Base-by-base conservation (phyloP, 192 early-diverging fungal genomes). In the Piromyces sp. region DNA sequence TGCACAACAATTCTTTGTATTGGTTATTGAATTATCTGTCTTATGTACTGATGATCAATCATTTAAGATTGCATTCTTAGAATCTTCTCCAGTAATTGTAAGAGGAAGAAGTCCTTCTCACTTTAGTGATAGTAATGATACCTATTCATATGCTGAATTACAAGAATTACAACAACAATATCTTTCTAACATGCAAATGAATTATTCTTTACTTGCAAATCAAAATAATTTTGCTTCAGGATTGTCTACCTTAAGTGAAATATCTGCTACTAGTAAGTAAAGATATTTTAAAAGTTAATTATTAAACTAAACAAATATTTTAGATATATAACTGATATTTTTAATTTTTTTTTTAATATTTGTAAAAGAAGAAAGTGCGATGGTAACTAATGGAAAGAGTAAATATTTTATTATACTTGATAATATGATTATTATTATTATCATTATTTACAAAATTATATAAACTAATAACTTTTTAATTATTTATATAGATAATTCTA, bases 1-100 rank as follows among this genome's bases (percentile, higher is more conserved):
- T 19, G 95, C 96, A 16, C 97, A 98, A 85, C 97, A 98, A 84
- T 97, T 96, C 87, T 96, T 96, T 83, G 89, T 92, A n/a, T 87
- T 98, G 36, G 85, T 89, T 36, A 91, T 96, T 1, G 93, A 95
- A 83, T 87, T 98, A 29, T 93, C 88, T 83, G 96, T 91, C 17
- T 88, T 92, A 79, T 89, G 88, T 42, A 90, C 88, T 19, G 88
- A 88, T 42, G 91, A 91, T 78, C 80, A 81, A 81, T 83, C 84
- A n/a, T 68, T 68, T 68, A 85, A 86, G 81, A 88, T 96, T 15
- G 96, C 95, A 3, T 88, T 85, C 5, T 88, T 88, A n/a, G 88
- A 91, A 81, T 96, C 94, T 26, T 94, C 92, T 31, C 94, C 92
- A 11, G 86, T 98, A 33, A 95, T 98, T 3, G 97, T 98, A 12